Conservation (phyloP, 1,139 yeast species). For the Zygosaccharomyces sapae region DNA sequence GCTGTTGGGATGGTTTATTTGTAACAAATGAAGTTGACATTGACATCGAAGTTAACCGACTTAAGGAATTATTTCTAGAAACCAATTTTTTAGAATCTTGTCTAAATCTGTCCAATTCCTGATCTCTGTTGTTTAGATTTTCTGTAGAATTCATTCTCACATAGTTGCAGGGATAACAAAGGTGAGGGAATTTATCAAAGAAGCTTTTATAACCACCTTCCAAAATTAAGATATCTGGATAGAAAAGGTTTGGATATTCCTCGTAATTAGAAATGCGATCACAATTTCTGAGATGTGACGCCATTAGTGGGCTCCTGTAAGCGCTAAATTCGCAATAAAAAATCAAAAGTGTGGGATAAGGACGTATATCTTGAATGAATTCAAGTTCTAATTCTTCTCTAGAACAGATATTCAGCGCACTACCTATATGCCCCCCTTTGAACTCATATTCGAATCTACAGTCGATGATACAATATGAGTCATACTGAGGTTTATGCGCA, state of each 20-base stretch:
- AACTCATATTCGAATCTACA: conserved; percentile 91
- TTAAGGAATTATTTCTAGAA: conserved; percentile 38
- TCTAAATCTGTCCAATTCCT: conserved; percentile 66
- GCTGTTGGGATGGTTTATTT: conserved; percentile 5
- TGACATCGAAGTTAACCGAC: conserved; percentile 20
- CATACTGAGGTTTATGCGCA: conserved; percentile 49
- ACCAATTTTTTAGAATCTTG: conserved; percentile 48
- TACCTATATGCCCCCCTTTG: conserved; percentile 84
- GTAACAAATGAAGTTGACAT: background rate
- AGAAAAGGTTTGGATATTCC: conserved; percentile 72
- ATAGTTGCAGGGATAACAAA: conserved; percentile 73
- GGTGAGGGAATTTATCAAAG: conserved; percentile 44
- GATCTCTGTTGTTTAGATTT: conserved; percentile 63
- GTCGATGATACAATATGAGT: conserved; percentile 64
- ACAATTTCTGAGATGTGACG: conserved; percentile 74
- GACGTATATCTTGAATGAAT: conserved; percentile 19
- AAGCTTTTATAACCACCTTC: conserved; percentile 90
- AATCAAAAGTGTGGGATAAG: conserved; percentile 50
- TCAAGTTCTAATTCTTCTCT: conserved; percentile 50
- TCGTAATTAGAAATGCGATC: conserved; percentile 73
- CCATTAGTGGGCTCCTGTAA: conserved; percentile 90
- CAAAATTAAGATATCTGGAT: conserved; percentile 82
- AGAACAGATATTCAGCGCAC: conserved; percentile 74
- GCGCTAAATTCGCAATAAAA: conserved; percentile 95
- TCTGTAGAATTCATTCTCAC: conserved; percentile 82